Percentiles rank a stretch among this genome's conserved stretches.
Conservation (phyloP, 257 asterid species). For the Petunia axillaris region DNA sequence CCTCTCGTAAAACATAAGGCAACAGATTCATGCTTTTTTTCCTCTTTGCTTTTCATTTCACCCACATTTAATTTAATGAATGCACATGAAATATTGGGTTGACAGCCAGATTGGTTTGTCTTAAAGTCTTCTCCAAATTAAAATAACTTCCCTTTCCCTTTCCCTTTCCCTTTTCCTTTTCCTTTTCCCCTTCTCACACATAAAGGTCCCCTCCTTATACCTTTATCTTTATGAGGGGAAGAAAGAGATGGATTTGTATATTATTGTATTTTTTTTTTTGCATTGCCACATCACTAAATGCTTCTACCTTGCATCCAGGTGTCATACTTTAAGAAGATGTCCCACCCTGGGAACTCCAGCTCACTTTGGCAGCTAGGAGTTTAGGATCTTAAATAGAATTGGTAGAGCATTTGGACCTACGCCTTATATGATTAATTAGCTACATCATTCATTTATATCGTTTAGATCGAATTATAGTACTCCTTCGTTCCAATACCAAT, state of each 20-base stretch:
- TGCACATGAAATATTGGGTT: slow-evolving; percentile 35
- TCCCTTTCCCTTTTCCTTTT: neutral
- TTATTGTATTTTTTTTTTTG: too few species aligned
- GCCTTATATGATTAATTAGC: neutral
- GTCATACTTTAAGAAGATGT: slow-evolving; percentile 19
- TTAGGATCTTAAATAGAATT: neutral
- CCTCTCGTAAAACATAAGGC: slow-evolving; percentile 1
- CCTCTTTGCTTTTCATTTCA: neutral
- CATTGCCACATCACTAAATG: slow-evolving; percentile 28
- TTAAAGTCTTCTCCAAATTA: slow-evolving; percentile 27
- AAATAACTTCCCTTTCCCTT: neutral
- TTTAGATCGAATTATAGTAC: too few species aligned
- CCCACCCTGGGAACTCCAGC: neutral
- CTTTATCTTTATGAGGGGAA: neutral
- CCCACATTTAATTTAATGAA: slow-evolving; percentile 24
- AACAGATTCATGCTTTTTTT: neutral
- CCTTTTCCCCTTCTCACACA: neutral
- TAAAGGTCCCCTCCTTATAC: neutral
- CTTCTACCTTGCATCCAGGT: slow-evolving; percentile 35
- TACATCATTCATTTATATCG: neutral
- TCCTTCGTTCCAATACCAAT: too few species aligned
- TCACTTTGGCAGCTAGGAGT: neutral
- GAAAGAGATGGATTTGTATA: neutral
- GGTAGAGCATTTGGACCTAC: neutral
- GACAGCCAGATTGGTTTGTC: slow-evolving; percentile 31